Base-by-base conservation (phyloP, 345 rosid species). In the Ceriops zippeliana region DNA sequence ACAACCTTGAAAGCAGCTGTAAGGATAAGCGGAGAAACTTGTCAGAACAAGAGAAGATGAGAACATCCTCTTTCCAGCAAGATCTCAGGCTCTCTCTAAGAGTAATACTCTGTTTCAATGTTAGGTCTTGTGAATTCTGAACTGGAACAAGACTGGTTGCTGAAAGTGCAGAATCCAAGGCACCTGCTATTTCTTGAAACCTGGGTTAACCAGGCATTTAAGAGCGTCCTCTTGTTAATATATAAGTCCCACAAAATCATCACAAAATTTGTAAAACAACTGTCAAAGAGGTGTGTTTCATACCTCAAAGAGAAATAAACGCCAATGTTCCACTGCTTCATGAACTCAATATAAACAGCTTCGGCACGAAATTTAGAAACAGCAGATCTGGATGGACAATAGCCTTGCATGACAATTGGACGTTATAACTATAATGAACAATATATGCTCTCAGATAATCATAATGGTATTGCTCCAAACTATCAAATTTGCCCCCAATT, bases 171-270 rank as follows among this genome's bases (percentile, higher is more conserved):
- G 96, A 84, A 77, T 91, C 97, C 75, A 96, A 76, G 78, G 83
- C 83, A 70, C 98, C 98, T 15, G 99, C 98, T 82, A 96, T 89
- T 81, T 90, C 98, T 87, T 96, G 99, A 81, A 96, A 90, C 84
- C 99, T 96, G 86, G 70, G 62, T 70, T 63, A 26, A 78, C 42
- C 56, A 59, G 72, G 72, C n/a, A 51, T 46, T 63, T 24, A 70
- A 54, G 34, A 38, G 71, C 42, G 67, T 57, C 63, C 47, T 28
- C 30, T 61, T 59, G 46, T 37, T 51, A 52, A 5, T 28, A 6
- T 63, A 72, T 21, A 63, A 47, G 65, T 21, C 34, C 16, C 38
- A n/a, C 38, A 58, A 53, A 64, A 27, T 52, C 21, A 56, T 10
- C 26, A 20, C 26, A 37, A 26, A 61, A 54, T 54, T 54, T 54